Evolutionary conservation across 1,139 yeast genomes (phyloP).

Genomic region (Kodamaea derodonti): DNA sequence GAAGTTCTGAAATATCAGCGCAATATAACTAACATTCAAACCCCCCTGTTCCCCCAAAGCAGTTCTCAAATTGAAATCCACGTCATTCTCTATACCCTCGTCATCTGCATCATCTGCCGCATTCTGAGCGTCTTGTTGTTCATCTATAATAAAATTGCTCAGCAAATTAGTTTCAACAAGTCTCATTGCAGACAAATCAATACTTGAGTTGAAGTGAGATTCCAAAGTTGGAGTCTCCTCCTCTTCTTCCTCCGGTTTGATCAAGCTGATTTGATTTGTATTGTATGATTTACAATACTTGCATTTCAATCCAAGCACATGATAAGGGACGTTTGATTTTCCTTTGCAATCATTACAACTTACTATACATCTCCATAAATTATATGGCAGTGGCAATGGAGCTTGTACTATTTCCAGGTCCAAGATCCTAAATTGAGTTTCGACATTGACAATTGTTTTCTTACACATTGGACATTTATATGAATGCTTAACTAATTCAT

Average conservation of each 20-base stretch:
- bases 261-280: slow-evolving; percentile 66
- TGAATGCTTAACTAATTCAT: slow-evolving; percentile 72
- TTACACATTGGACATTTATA: slow-evolving; percentile 92
- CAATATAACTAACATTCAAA: slow-evolving; percentile 28
- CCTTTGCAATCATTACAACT: slow-evolving; percentile 90
- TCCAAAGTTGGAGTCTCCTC: slow-evolving; percentile 21
- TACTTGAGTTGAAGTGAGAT: slow-evolving; percentile 8
- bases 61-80: slow-evolving; percentile 12
- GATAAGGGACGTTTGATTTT: slow-evolving; percentile 71
- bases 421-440: slow-evolving; percentile 77
- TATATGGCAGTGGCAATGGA: slow-evolving; percentile 77
- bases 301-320: slow-evolving; percentile 83
- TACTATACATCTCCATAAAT: slow-evolving; percentile 70
- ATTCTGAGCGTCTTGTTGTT: slow-evolving; percentile 16
- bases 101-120: slow-evolving; percentile 22
- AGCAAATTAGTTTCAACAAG: slow-evolving; percentile 35
- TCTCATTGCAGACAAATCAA: slow-evolving; percentile 20
- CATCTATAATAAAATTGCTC: slow-evolving; percentile 38
- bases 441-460: slow-evolving; percentile 80
- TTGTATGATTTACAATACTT: slow-evolving; percentile 83
- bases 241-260: slow-evolving; percentile 51
- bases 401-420: slow-evolving; percentile 79
- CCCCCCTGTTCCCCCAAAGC: slow-evolving; percentile 2
- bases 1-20: slow-evolving; percentile 39
- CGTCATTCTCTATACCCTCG: slow-evolving; percentile 15